Conservation (phyloP, 1,284 basidiomycete genomes). For the Cutaneotrichosporon cavernicola region DNA sequence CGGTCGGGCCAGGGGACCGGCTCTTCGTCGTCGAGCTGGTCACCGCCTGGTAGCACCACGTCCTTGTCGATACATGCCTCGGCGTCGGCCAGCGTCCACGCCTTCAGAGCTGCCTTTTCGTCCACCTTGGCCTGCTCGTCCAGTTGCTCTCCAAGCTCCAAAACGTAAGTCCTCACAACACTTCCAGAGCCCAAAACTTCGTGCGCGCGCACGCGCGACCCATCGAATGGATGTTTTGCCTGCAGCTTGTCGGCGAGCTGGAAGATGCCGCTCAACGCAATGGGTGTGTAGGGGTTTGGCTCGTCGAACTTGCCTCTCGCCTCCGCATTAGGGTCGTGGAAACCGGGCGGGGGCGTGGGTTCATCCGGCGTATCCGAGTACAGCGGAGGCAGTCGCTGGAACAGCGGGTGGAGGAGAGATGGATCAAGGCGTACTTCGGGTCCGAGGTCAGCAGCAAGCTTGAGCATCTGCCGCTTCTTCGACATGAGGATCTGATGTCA, state of each 20-base stretch:
- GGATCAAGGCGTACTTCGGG: slow-evolving; percentile 45
- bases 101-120: slow-evolving; percentile 17
- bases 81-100: slow-evolving; percentile 23
- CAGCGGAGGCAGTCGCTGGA: slow-evolving; percentile 69
- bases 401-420: slow-evolving; percentile 66
- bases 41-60: slow-evolving; percentile 22
- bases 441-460: slow-evolving; percentile 37
- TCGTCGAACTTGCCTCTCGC: slow-evolving; percentile 19
- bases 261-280: slow-evolving; percentile 47
- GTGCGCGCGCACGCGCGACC: slow-evolving; percentile 35
- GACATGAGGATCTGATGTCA: slow-evolving; percentile 46
- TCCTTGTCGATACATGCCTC: slow-evolving; percentile 27
- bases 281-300: slow-evolving; percentile 42
- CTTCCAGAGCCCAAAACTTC: slow-evolving; percentile 48
- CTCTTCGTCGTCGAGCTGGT: slow-evolving; percentile 21
- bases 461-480: slow-evolving; percentile 50
- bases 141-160: slow-evolving; percentile 21
- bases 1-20: background rate
- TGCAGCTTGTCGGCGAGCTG: slow-evolving; percentile 42
- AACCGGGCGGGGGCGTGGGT: slow-evolving; percentile 15
- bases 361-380: slow-evolving; percentile 49
- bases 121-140: slow-evolving; percentile 29
- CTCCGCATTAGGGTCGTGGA: background rate
- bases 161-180: slow-evolving; percentile 43
- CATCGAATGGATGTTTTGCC: slow-evolving; percentile 43